Percentiles rank a stretch among this genome's conserved stretches.
Evolutionary conservation across 2,329 filamentous ascomycete genomes (phyloP).

Genomic region (Delphinella strobiligena): DNA sequence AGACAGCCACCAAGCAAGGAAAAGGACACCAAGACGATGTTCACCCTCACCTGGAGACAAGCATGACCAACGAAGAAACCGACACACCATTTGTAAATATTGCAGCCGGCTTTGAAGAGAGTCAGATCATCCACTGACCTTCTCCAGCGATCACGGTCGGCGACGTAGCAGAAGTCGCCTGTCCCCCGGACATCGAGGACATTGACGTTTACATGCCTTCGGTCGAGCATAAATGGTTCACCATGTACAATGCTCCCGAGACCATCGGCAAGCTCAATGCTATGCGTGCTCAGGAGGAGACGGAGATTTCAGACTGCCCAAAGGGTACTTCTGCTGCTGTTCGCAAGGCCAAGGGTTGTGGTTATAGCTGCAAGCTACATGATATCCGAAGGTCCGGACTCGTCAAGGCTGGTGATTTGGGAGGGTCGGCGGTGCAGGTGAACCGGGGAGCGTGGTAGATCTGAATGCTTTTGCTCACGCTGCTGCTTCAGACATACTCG

Average conservation of each 20-base stretch:
- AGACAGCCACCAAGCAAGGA: too few species aligned
- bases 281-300: background rate
- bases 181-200: background rate
- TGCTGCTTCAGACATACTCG: too few species aligned
- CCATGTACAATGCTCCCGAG: background rate
- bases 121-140: background rate
- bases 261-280: background rate
- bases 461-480: too few species aligned
- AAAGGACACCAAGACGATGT: too few species aligned
- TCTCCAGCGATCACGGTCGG: background rate
- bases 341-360: background rate
- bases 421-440: too few species aligned
- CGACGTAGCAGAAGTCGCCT: background rate
- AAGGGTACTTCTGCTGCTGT: too few species aligned
- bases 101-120: background rate
- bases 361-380: background rate
- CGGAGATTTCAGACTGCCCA: background rate
- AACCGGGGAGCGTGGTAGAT: too few species aligned
- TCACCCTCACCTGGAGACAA: background rate
- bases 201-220: background rate
- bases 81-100: background rate
- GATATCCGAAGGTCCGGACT: background rate
- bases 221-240: background rate
- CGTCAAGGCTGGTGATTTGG: background rate
- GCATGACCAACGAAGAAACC: background rate